A percentile compares a stretch with the other conserved stretches of the same genome.
These are phyloP conservation scores for Madurella mycetomatis DNA, from an alignment of 2,329 filamentous ascomycete genomes.

Conservation along the genomic window DNA sequence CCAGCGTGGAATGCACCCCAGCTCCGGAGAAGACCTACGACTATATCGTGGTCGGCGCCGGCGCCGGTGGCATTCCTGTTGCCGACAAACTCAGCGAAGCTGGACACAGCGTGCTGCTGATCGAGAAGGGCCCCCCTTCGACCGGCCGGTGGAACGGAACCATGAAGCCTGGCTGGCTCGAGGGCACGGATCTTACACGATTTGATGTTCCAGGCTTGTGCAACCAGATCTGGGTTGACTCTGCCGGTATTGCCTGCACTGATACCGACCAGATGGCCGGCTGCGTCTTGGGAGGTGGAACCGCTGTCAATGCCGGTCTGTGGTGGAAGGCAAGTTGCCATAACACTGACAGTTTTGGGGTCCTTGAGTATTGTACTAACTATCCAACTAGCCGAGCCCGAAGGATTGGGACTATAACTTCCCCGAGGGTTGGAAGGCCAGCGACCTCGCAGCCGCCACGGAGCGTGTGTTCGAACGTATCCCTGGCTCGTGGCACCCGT, in stretches of 20 bases:
- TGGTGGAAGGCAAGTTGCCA: conserved; percentile 54
- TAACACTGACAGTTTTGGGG: neutral
- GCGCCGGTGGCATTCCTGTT: conserved; percentile 56
- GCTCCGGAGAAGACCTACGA: conserved; percentile 43
- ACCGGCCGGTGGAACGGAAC: conserved; percentile 62
- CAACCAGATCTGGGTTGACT: conserved; percentile 65
- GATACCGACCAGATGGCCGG: conserved; percentile 71
- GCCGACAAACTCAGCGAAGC: conserved; percentile 60
- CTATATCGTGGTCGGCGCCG: conserved; percentile 61
- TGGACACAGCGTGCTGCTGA: conserved; percentile 60
- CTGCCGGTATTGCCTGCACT: conserved; percentile 59
- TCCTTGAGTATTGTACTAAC: conserved; percentile 8
- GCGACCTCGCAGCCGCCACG: conserved; percentile 56
- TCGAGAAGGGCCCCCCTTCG: conserved; percentile 57
- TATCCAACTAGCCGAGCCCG: conserved; percentile 45
- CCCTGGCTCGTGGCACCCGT: conserved; percentile 63
- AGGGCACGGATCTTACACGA: conserved; percentile 58
- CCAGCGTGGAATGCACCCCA: conserved; percentile 14
- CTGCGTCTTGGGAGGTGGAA: conserved; percentile 64
- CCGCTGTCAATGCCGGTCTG: conserved; percentile 63
- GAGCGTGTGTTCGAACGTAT: conserved; percentile 64
- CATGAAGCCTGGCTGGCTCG: conserved; percentile 58
- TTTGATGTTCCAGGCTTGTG: conserved; percentile 69
- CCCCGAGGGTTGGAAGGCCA: conserved; percentile 64
- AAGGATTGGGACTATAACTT: conserved; percentile 70